Conservation (phyloP, 805 yeast species). For the Candida lessepsii region DNA sequence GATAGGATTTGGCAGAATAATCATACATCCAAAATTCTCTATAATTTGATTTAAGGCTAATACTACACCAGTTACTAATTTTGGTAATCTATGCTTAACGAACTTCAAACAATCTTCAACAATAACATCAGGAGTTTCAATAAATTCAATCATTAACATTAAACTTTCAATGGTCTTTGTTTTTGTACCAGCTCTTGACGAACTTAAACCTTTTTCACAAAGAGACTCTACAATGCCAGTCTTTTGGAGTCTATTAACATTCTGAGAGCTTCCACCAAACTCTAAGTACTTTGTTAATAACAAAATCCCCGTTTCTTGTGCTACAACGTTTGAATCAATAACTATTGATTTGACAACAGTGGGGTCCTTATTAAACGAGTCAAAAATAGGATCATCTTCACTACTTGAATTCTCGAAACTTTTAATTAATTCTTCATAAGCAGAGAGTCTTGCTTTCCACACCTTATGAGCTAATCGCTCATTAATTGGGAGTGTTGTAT, state of each 20-base stretch:
- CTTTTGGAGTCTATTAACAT: slow-evolving; percentile 39
- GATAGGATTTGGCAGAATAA: slow-evolving; percentile 56
- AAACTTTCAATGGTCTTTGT: slow-evolving; percentile 62
- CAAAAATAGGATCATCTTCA: slow-evolving; percentile 56
- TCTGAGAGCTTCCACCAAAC: slow-evolving; percentile 49
- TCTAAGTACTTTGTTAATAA: slow-evolving; percentile 55
- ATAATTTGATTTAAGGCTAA: slow-evolving; percentile 56
- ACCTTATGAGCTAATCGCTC: slow-evolving; percentile 65
- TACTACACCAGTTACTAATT: slow-evolving; percentile 68
- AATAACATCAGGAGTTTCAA: slow-evolving; percentile 60
- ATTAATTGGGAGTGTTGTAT: slow-evolving; percentile 57
- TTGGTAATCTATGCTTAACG: slow-evolving; percentile 66
- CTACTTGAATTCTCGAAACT: slow-evolving; percentile 53
- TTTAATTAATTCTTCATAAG: slow-evolving; percentile 65
- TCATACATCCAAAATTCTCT: slow-evolving; percentile 60
- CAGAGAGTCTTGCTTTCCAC: slow-evolving; percentile 86
- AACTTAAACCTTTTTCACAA: slow-evolving; percentile 79
- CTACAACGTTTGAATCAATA: slow-evolving; percentile 82
- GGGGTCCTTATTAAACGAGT: slow-evolving; percentile 49
- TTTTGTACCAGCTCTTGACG: slow-evolving; percentile 74
- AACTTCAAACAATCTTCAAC: slow-evolving; percentile 67
- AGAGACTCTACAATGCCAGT: slow-evolving; percentile 47
- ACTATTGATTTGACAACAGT: slow-evolving; percentile 57
- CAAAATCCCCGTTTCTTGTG: slow-evolving; percentile 78
- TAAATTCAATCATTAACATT: slow-evolving; percentile 58